A percentile compares a stretch with the other conserved stretches of the same genome.
phyloP scores from a whole-genome alignment of 2,329 filamentous ascomycete species.

The Emydomyces testavorans region DNA sequence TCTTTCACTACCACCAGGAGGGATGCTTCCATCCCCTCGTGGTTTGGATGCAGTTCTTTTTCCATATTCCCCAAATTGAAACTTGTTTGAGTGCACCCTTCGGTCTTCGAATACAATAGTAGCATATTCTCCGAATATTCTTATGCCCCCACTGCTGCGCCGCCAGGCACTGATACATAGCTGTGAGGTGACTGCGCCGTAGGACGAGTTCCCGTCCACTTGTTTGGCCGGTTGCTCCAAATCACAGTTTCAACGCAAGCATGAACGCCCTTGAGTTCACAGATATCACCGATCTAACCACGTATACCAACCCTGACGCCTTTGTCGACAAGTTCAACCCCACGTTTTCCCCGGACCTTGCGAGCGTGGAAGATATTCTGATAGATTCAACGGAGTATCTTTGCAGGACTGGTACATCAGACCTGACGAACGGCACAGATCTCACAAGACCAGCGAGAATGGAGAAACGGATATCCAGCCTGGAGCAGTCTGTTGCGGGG shows the following conservation, averaged over 20 bases:
- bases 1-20: neutral
- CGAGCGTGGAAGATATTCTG: slow-evolving; percentile 3
- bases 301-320: neutral
- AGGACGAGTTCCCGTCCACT: neutral
- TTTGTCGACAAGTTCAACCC: slow-evolving; percentile 3
- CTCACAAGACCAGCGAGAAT: slow-evolving; percentile 8
- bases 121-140: neutral
- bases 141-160: neutral
- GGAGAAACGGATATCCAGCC: slow-evolving; percentile 13
- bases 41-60: neutral
- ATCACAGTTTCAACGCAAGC: neutral
- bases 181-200: slow-evolving; percentile 3
- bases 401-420: neutral
- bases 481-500: slow-evolving; percentile 12
- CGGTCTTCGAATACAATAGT: neutral
- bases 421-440: neutral
- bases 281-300: neutral
- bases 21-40: neutral
- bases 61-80: neutral
- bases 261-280: slow-evolving; percentile 9
- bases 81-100: neutral
- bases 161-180: slow-evolving; percentile 1
- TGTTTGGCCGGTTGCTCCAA: no score
- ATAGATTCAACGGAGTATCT: slow-evolving; percentile 1
- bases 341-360: neutral